Percentiles rank a stretch among this genome's conserved stretches.
phyloP scores from a whole-genome alignment of 352 stramenopile genomes.

The Plasmopara muralis region DNA sequence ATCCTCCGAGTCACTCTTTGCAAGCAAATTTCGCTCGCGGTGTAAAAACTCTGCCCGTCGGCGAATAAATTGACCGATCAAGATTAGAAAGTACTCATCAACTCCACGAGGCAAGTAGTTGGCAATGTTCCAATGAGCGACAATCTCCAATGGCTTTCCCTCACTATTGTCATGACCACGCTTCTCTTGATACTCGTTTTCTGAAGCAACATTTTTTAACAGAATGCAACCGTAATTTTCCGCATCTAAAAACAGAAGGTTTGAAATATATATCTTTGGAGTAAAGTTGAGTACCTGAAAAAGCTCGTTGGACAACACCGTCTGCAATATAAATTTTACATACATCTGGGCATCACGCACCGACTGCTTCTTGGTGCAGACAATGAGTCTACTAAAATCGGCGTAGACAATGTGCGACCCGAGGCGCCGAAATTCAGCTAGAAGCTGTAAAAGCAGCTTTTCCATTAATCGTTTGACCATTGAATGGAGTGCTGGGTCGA shows the following conservation, averaged over 20 bases:
- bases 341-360: conserved; percentile 90
- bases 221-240: conserved; percentile 95
- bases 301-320: conserved; percentile 76
- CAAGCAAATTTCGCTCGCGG: conserved; percentile 21
- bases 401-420: conserved; percentile 93
- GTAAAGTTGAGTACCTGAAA: conserved; percentile 80
- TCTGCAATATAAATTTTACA: conserved; percentile 92
- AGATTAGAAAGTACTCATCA: conserved; percentile 81
- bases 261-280: conserved; percentile 80
- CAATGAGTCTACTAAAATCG: conserved; percentile 67
- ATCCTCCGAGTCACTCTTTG: conserved; percentile 16
- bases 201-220: conserved; percentile 33
- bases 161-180: conserved; percentile 26
- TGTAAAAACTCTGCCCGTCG: conserved; percentile 55
- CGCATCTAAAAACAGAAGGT: conserved; percentile 93
- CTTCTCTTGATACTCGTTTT: conserved; percentile 22
- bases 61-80: conserved; percentile 87
- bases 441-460: conserved; percentile 88
- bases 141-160: conserved; percentile 44
- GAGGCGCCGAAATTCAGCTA: conserved; percentile 91
- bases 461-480: conserved; percentile 95
- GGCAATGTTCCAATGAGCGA: conserved; percentile 87
- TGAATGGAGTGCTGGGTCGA: conserved; percentile 91
- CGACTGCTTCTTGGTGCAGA: conserved; percentile 60
- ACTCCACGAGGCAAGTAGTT: conserved; percentile 80